Evolutionary conservation across 2,329 filamentous ascomycete genomes (phyloP).

Genomic region (Cercospora zeina): DNA sequence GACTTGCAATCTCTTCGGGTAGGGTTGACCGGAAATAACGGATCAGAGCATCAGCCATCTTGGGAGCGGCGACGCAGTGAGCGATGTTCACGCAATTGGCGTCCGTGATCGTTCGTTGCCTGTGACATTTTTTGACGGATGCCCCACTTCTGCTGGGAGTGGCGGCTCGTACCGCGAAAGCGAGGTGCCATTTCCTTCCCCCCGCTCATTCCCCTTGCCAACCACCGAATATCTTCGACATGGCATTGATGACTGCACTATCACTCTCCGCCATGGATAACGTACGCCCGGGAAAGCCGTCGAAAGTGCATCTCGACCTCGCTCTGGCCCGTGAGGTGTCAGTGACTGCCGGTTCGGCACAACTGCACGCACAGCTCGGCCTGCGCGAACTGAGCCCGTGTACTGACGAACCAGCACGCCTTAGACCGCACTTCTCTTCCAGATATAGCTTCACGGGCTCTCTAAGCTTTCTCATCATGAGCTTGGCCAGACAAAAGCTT

Average conservation of each 20-base stretch:
- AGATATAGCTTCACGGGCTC: background rate
- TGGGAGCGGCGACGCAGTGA: conserved; percentile 6
- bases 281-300: background rate
- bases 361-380: background rate
- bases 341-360: background rate
- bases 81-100: background rate
- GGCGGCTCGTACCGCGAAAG: conserved; percentile 1
- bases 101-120: background rate
- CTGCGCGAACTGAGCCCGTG: background rate
- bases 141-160: conserved; percentile 5
- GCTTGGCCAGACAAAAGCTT: background rate
- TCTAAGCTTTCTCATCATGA: background rate
- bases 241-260: background rate
- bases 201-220: background rate
- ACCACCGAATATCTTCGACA: too few species aligned
- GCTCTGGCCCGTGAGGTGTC: background rate
- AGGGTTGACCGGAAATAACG: conserved; percentile 45
- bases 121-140: conserved; percentile 12
- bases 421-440: background rate
- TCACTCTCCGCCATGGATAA: background rate
- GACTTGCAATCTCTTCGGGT: conserved; percentile 45
- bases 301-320: background rate
- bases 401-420: background rate
- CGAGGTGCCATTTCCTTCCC: background rate
- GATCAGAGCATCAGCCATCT: conserved; percentile 48